These are phyloP conservation scores for Colletotrichum simmondsii DNA, from an alignment of 2,329 filamentous ascomycete genomes.

Conservation along the genomic window DNA sequence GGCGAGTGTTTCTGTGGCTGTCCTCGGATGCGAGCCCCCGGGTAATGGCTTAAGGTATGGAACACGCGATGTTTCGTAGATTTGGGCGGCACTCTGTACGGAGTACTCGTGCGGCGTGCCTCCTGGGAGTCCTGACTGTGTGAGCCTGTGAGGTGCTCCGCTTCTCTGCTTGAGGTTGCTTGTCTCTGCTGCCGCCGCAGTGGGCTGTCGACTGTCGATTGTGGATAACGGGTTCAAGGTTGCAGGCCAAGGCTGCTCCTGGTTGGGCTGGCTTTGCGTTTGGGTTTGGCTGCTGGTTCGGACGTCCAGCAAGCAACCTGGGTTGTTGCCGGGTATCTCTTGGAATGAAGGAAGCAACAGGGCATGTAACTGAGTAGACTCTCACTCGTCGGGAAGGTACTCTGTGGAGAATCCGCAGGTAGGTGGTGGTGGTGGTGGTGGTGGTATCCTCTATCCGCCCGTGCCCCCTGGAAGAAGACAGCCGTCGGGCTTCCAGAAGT, in stretches of 20 bases:
- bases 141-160: not conserved
- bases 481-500: conserved; percentile 12
- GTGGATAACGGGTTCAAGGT: not conserved
- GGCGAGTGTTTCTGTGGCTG: conserved; percentile 27
- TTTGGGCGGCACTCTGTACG: conserved; percentile 20
- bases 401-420: too few species aligned
- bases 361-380: not conserved
- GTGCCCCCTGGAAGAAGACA: not conserved
- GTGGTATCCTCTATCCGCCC: not conserved
- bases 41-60: conserved; percentile 33
- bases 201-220: conserved; percentile 4
- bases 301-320: conserved; percentile 10
- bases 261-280: not conserved
- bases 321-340: conserved; percentile 10
- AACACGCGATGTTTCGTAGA: conserved; percentile 36
- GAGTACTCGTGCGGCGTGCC: conserved; percentile 4
- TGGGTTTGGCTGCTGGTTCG: conserved; percentile 9
- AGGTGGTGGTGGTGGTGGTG: not conserved
- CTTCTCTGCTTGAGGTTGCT: conserved; percentile 10
- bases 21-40: conserved; percentile 25
- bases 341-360: conserved; percentile 17
- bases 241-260: not conserved
- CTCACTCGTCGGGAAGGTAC: too few species aligned
- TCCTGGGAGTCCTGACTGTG: conserved; percentile 4
- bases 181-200: not conserved